Evolutionary conservation across 2,329 filamentous ascomycete genomes (phyloP).

Genomic region (Metarhizium brunneum): DNA sequence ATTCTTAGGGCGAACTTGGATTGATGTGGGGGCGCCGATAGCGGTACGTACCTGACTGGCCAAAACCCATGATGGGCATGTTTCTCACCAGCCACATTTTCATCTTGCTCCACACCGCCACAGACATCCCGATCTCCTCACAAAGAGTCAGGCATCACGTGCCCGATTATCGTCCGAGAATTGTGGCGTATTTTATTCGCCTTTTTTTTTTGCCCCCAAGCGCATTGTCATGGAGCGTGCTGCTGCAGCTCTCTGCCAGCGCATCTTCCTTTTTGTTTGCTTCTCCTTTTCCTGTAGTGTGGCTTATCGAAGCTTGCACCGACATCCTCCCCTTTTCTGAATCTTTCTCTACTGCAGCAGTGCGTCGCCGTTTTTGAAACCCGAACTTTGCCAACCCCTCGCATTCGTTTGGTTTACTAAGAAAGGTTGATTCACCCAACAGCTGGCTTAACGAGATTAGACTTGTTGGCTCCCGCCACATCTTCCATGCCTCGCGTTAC

Average conservation of each 20-base stretch:
- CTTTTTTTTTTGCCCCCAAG: neutral
- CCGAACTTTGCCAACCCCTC: neutral
- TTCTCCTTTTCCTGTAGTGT: too few species aligned
- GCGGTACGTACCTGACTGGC: neutral
- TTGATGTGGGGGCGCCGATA: neutral
- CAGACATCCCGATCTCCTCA: neutral
- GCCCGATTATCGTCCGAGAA: neutral
- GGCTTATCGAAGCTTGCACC: too few species aligned
- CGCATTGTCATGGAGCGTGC: neutral
- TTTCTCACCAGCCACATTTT: neutral
- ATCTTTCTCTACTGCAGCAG: neutral
- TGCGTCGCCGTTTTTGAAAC: neutral
- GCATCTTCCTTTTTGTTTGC: too few species aligned
- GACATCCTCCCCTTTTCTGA: too few species aligned
- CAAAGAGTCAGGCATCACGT: neutral
- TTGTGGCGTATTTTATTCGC: constrained; percentile 2
- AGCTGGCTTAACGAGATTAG: neutral
- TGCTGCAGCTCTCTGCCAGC: too few species aligned
- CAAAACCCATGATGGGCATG: too few species aligned
- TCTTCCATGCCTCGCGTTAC: constrained; percentile 1
- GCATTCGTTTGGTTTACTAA: neutral
- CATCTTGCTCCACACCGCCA: constrained; percentile 2
- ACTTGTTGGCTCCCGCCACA: neutral
- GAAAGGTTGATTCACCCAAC: neutral
- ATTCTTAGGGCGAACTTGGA: constrained; percentile 13